A percentile compares a stretch with the other conserved stretches of the same genome.
Conservation (phyloP, 148 eudicot genomes). For the Fagopyrum homotropicum region DNA sequence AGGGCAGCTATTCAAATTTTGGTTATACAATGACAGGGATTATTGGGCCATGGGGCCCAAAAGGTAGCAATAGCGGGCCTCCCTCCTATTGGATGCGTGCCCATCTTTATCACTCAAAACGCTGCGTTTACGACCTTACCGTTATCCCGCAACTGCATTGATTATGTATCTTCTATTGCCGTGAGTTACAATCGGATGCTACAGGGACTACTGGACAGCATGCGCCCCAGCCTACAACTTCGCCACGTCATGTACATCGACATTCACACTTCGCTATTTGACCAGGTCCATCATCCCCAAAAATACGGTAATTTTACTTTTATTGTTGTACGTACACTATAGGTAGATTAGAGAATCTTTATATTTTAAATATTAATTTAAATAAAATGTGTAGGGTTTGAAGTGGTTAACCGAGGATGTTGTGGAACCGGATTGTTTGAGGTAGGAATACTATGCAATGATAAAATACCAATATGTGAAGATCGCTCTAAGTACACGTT, state of each 20-base stretch:
- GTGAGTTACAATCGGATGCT: conserved; percentile 20
- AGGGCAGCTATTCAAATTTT: too few species aligned
- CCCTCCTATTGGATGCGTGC: conserved; percentile 40
- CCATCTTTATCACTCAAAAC: conserved; percentile 25
- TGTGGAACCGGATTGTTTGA: conserved; percentile 32
- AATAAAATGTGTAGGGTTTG: conserved; percentile 5
- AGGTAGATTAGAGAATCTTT: too few species aligned
- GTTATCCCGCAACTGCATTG: background rate
- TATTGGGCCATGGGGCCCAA: conserved; percentile 27
- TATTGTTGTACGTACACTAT: too few species aligned
- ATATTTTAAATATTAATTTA: too few species aligned
- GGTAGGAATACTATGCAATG: conserved; percentile 21
- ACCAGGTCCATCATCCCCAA: conserved; percentile 24
- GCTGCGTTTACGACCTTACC: conserved; percentile 19
- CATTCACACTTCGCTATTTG: conserved; percentile 20
- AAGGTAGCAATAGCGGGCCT: conserved; percentile 28
- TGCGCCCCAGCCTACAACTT: background rate
- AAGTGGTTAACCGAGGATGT: conserved; percentile 27
- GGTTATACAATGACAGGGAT: conserved; percentile 13
- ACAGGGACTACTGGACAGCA: conserved; percentile 10
- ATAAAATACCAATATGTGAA: conserved; percentile 10
- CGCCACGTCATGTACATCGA: conserved; percentile 23
- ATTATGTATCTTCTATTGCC: background rate
- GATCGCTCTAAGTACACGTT: conserved; percentile 35
- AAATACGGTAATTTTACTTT: conserved; percentile 22